Evolutionary conservation across 73 alveolate genomes (phyloP), one percentile per base, ranked within the genome.

Genomic region (Diophrys sp.): DNA sequence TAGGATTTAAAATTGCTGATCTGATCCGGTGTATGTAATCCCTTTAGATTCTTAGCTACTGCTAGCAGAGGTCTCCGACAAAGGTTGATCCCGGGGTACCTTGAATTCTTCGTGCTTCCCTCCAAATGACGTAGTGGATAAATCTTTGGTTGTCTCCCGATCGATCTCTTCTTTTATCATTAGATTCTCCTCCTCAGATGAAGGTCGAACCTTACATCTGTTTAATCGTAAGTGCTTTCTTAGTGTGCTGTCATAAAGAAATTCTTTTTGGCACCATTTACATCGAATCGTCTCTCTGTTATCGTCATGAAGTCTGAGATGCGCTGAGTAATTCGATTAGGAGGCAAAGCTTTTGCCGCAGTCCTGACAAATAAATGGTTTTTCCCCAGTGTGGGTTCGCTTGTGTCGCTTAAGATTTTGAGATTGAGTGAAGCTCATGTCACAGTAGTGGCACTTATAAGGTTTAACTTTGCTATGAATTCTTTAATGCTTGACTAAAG

Each of bases 401-500:
- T 44, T 73, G 29, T 73, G 81, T 1, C 29, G 71, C 5, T 44
- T 44, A 18, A 73, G 29, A 53, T 62, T 73, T 11, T 67, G 34
- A 28, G 81, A 23, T 30, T 67, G 25, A 54, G 54, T 73, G 33
- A 73, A 73, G 1, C 73, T 72, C 29, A 44, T 73, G 0, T 2
- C 27, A 14, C 81, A 73, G 1, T 23, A 11, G 0, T 28, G 11
- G 55, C 81, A 73, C 14, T 62, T 62, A 54, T 31, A 73, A 23
- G 81, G 81, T 30, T 53, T 73, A 2, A 8, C 2, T 26, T 44
- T 54, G n/a, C 32, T 27, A 44, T 84, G 91, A n/a, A 78, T 33
- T 33, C 70, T 73, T 23, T 54, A 0, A 70, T 91, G 97, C 29
- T 91, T 91, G 26, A 74, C 83, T 29, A 91, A 79, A 79, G 88